A percentile compares a stretch with the other conserved stretches of the same genome.
Conservation (phyloP, 192 early-diverging fungal genomes). For the Umbelopsis sp. region DNA sequence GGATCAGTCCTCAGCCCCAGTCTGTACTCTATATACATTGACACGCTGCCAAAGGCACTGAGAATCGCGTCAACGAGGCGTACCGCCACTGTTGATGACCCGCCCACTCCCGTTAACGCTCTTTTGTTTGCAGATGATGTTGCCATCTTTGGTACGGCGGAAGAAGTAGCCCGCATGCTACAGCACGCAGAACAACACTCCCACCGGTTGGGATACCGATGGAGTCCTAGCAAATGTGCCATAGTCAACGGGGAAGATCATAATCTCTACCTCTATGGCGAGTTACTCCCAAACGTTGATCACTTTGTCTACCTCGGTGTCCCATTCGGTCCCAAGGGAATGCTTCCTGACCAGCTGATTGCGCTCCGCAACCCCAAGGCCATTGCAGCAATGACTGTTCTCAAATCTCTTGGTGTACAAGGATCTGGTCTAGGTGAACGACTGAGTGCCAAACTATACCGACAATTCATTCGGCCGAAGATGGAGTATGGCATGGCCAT, state of each 20-base stretch:
- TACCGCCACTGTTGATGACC: no score
- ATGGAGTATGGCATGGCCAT: slow-evolving; percentile 11
- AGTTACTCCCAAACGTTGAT: background rate
- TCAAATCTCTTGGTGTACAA: background rate
- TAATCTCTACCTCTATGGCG: background rate
- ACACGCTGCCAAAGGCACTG: background rate
- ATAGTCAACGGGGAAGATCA: background rate
- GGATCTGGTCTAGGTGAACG: background rate
- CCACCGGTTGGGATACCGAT: background rate
- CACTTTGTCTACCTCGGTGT: slow-evolving; percentile 25
- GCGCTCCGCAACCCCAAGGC: background rate
- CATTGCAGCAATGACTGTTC: background rate
- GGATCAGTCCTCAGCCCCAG: slow-evolving; percentile 25
- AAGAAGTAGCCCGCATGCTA: background rate
- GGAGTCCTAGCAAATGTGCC: slow-evolving; percentile 25
- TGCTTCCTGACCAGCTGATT: background rate
- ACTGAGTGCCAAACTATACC: background rate
- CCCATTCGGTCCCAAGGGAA: slow-evolving; percentile 6
- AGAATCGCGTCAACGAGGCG: no score
- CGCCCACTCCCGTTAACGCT: no score
- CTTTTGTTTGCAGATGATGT: background rate
- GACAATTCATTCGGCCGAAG: background rate
- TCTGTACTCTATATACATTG: slow-evolving; percentile 31
- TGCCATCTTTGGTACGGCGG: background rate
- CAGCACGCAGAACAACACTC: slow-evolving; percentile 2